phyloP scores from a whole-genome alignment of 2,329 filamentous ascomycete genomes.

The Colletotrichum camelliae region DNA sequence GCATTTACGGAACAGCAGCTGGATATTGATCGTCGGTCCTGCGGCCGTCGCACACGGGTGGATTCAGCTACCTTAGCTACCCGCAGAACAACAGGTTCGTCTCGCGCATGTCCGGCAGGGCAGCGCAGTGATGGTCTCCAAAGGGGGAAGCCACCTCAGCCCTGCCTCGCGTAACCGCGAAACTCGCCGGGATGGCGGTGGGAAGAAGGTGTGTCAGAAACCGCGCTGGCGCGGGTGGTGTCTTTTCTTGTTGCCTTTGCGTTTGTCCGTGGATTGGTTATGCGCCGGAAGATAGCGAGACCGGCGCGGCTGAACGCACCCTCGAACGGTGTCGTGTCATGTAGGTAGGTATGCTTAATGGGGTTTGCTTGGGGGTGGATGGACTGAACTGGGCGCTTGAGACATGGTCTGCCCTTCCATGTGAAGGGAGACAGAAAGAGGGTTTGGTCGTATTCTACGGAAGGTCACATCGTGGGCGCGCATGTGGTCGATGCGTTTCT shows the following conservation, averaged over 20 bases:
- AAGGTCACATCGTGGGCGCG: background rate
- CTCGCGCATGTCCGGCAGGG: background rate
- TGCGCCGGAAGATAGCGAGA: background rate
- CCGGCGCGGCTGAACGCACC: background rate
- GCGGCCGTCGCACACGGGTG: background rate
- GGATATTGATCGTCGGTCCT: background rate
- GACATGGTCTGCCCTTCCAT: background rate
- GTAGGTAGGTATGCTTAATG: background rate
- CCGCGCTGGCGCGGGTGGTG: background rate
- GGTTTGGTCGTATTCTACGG: background rate
- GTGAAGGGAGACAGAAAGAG: background rate
- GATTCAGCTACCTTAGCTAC: background rate
- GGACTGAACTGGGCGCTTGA: background rate
- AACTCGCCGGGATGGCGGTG: background rate
- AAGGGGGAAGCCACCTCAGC: background rate
- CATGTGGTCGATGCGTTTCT: background rate
- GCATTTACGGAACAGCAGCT: background rate
- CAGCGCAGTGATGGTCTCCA: background rate
- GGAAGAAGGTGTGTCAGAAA: background rate
- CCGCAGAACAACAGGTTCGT: background rate
- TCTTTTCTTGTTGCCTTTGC: background rate
- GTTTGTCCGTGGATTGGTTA: background rate
- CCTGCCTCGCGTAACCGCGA: background rate
- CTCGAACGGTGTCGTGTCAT: background rate
- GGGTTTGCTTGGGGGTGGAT: background rate